Conservation (phyloP, 306 rosid species). For the Macrotyloma uniflorum region DNA sequence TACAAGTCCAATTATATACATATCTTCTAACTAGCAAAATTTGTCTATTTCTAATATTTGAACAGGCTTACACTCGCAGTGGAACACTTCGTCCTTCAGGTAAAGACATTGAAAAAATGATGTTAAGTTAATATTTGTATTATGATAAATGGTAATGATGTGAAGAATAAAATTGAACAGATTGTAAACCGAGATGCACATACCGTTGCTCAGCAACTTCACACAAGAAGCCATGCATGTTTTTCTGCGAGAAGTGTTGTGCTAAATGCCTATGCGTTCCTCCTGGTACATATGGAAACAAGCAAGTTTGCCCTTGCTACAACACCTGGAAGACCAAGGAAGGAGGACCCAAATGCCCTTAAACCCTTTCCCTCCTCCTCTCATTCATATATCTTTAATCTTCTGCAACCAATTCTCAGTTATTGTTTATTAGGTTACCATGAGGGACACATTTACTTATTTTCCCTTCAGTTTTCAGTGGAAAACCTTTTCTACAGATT, state of each 20-base stretch:
- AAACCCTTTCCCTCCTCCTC: background rate
- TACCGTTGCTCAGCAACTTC: slow-evolving; percentile 86
- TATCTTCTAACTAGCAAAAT: too few relatives aligned
- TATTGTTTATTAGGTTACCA: too few relatives aligned
- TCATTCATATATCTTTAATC: too few relatives aligned
- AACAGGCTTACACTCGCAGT: slow-evolving; percentile 51
- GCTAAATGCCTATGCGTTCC: slow-evolving; percentile 84
- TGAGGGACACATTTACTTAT: slow-evolving; percentile 8
- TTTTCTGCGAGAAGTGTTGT: slow-evolving; percentile 90
- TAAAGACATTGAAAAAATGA: too few relatives aligned
- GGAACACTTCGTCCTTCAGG: slow-evolving; percentile 66
- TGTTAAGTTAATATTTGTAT: background rate
- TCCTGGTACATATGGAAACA: slow-evolving; percentile 80
- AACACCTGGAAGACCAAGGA: slow-evolving; percentile 92
- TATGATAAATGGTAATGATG: background rate
- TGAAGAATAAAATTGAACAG: slow-evolving; percentile 33
- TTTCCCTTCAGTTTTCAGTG: slow-evolving; percentile 16
- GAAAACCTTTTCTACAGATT: background rate
- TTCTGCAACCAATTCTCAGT: too few relatives aligned
- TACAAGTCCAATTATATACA: too few relatives aligned
- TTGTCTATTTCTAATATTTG: background rate
- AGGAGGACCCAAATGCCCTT: slow-evolving; percentile 97
- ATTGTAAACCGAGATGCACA: slow-evolving; percentile 65
- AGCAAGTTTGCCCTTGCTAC: slow-evolving; percentile 85
- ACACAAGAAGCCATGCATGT: slow-evolving; percentile 96